Conservation (phyloP, 352 stramenopile genomes). For the Elongisporangium senticosum region DNA sequence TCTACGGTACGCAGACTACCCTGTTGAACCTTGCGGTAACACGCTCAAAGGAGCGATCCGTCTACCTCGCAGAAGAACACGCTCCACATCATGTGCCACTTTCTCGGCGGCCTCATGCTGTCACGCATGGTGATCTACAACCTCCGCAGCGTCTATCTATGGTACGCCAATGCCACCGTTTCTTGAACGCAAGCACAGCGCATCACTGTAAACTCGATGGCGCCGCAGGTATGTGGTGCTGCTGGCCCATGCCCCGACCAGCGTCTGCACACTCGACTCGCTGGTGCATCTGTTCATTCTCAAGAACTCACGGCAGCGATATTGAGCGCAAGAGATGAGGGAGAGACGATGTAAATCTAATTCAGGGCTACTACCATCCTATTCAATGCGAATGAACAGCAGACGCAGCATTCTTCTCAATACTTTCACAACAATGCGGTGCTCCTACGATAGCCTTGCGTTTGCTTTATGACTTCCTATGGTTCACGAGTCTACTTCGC, state of each 20-base stretch:
- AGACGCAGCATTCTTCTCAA: conserved; percentile 7
- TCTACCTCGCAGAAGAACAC: conserved; percentile 30
- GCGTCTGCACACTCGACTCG: conserved; percentile 24
- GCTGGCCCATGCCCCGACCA: conserved; percentile 23
- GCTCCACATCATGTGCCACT: conserved; percentile 50
- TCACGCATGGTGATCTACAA: conserved; percentile 42
- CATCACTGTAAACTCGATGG: background rate
- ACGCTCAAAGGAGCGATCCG: conserved; percentile 1
- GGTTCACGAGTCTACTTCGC: conserved; percentile 19
- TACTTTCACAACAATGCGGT: conserved; percentile 30
- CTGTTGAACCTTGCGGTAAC: background rate
- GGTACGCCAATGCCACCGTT: conserved; percentile 15
- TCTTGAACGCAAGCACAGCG: background rate
- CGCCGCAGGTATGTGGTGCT: conserved; percentile 26
- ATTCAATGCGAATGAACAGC: background rate
- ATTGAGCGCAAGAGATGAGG: conserved; percentile 1
- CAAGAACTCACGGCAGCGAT: conserved; percentile 17
- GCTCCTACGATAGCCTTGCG: conserved; percentile 6
- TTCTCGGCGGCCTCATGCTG: conserved; percentile 57
- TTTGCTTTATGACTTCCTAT: conserved; percentile 29
- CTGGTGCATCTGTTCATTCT: conserved; percentile 22
- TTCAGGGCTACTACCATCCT: background rate
- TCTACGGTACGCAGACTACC: conserved; percentile 18
- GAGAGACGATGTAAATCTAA: background rate
- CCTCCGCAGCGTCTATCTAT: conserved; percentile 33